Percentiles rank a stretch among this genome's conserved stretches.
These are phyloP conservation scores for Aspergillus chevalieri DNA, from an alignment of 2,329 filamentous ascomycete species.

Conservation along the genomic window DNA sequence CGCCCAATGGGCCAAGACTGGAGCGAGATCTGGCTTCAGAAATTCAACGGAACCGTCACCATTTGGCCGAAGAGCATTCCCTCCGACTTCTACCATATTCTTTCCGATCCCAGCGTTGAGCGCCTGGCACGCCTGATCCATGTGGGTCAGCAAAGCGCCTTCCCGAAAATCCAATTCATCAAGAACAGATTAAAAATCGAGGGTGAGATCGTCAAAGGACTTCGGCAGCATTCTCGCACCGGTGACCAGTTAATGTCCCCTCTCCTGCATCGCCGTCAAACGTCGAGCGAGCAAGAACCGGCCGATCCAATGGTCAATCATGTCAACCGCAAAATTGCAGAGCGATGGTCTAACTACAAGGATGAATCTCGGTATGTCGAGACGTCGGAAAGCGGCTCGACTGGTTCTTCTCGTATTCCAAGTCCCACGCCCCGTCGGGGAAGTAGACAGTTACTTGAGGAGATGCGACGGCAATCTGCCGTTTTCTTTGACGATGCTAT, in stretches of 20 bases:
- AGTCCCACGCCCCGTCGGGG: constrained; percentile 17
- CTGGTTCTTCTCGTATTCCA: constrained; percentile 15
- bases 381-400: constrained; percentile 16
- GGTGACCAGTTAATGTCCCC: constrained; percentile 21
- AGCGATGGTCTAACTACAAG: constrained; percentile 17
- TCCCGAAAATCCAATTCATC: constrained; percentile 87
- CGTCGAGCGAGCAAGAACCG: constrained; percentile 10
- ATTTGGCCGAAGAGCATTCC: constrained; percentile 82
- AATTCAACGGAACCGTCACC: constrained; percentile 89
- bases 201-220: constrained; percentile 55
- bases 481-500: constrained; percentile 42
- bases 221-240: constrained; percentile 30
- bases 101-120: constrained; percentile 71
- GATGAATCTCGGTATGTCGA: constrained; percentile 18
- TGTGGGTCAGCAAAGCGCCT: constrained; percentile 80
- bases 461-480: constrained; percentile 41
- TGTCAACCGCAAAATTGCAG: constrained; percentile 24
- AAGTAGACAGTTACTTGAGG: constrained; percentile 35
- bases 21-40: constrained; percentile 92
- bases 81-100: constrained; percentile 78
- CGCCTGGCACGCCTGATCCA: constrained; percentile 83
- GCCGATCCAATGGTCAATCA: constrained; percentile 17
- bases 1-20: constrained; percentile 90
- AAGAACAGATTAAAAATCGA: constrained; percentile 82
- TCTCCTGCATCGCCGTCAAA: constrained; percentile 23